These are phyloP conservation scores for Stephanodiscus minutulus DNA, from an alignment of 108 stramenopile genomes.

Conservation along the genomic window DNA sequence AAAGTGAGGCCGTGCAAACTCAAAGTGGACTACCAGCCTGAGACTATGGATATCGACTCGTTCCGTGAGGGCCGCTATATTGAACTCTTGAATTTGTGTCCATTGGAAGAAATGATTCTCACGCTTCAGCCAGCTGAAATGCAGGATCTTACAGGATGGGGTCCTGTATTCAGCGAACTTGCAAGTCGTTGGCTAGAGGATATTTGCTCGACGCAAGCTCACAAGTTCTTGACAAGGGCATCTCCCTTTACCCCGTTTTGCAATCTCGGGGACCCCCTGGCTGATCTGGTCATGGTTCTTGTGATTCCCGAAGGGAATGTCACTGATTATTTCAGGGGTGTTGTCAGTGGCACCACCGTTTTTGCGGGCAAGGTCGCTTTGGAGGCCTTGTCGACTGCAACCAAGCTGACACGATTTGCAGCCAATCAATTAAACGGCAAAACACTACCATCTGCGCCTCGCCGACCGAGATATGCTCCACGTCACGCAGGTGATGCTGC, in stretches of 20 bases:
- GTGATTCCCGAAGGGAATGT: constrained; percentile 63
- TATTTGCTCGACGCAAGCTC: constrained; percentile 78
- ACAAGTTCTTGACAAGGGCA: constrained; percentile 82
- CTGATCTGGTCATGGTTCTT: constrained; percentile 76
- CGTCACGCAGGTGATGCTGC: constrained; percentile 53
- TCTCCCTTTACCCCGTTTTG: constrained; percentile 76
- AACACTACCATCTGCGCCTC: constrained; percentile 19
- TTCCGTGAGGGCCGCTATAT: constrained; percentile 75
- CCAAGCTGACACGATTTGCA: constrained; percentile 66
- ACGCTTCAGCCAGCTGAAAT: constrained; percentile 66
- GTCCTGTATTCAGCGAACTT: constrained; percentile 58
- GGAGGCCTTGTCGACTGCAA: constrained; percentile 67
- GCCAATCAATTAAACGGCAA: constrained; percentile 50
- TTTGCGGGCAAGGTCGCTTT: constrained; percentile 73
- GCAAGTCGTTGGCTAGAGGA: constrained; percentile 72
- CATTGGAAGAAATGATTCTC: constrained; percentile 82
- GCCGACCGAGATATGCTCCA: constrained; percentile 57
- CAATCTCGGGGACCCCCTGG: constrained; percentile 59
- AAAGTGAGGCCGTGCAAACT: constrained; percentile 76
- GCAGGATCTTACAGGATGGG: constrained; percentile 67
- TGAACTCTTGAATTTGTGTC: constrained; percentile 84
- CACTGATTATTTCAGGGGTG: constrained; percentile 58
- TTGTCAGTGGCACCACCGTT: constrained; percentile 48
- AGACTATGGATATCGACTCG: constrained; percentile 67
- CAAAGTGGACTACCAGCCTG: constrained; percentile 82